These are phyloP conservation scores for Luffa aegyptiaca DNA, from an alignment of 306 rosid species.

Conservation along the genomic window DNA sequence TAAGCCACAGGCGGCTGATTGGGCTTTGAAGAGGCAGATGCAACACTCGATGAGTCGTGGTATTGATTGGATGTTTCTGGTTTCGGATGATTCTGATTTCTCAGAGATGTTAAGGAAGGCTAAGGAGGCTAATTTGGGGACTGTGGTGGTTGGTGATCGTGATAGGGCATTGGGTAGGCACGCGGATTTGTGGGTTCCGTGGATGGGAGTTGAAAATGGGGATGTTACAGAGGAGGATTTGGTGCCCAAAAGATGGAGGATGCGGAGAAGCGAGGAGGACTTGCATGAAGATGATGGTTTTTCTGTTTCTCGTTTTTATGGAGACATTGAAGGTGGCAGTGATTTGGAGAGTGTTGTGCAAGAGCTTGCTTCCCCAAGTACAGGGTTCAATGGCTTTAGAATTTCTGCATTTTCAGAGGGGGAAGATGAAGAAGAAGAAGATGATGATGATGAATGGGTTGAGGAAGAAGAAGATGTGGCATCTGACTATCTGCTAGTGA, in stretches of 20 bases:
- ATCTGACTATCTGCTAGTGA: slow-evolving; percentile 13
- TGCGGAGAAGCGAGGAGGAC: slow-evolving; percentile 11
- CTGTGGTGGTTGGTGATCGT: slow-evolving; percentile 78
- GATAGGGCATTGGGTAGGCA: slow-evolving; percentile 58
- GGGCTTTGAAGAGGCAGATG: slow-evolving; percentile 81
- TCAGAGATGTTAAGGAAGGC: slow-evolving; percentile 74
- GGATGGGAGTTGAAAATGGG: slow-evolving; percentile 77
- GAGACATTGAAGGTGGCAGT: slow-evolving; percentile 11
- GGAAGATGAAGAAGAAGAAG: slow-evolving; percentile 26
- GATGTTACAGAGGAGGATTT: slow-evolving; percentile 40
- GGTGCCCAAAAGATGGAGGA: slow-evolving; percentile 24
- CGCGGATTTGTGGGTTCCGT: slow-evolving; percentile 88
- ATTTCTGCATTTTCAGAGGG: slow-evolving; percentile 40
- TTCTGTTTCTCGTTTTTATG: slow-evolving; percentile 20
- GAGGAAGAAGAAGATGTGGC: slow-evolving; percentile 21
- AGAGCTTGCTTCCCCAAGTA: slow-evolving; percentile 32
- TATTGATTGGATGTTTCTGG: slow-evolving; percentile 70
- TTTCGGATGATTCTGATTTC: slow-evolving; percentile 77
- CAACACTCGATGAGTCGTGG: slow-evolving; percentile 78
- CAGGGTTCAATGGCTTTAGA: slow-evolving; percentile 25
- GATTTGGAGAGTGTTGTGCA: slow-evolving; percentile 36
- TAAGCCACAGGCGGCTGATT: slow-evolving; percentile 86
- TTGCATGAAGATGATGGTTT: slow-evolving; percentile 23
- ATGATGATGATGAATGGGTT: slow-evolving; percentile 10
- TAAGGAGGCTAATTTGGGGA: slow-evolving; percentile 54